Base-by-base conservation (phyloP, 257 asterid genomes). In the Nicotiana benthamiana region DNA sequence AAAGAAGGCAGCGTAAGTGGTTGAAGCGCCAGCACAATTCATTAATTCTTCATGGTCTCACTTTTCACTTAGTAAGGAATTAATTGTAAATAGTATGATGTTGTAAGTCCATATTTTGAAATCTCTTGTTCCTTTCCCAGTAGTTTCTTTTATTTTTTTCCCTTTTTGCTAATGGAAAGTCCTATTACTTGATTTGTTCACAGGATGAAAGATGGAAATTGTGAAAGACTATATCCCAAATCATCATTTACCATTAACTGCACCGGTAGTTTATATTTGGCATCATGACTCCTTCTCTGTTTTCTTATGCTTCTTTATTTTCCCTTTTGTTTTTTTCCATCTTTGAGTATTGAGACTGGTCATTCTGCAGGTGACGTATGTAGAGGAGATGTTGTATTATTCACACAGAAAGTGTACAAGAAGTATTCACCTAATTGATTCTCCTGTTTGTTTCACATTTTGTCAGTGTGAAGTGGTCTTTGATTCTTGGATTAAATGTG, bases 371-470 rank as follows among this genome's bases (percentile, higher is more conserved):
- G 97, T 83, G 97, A 93, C 79, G 97, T 90, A 22, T 93, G 97
- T 85, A 87, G 81, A 88, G 97, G 97, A 79, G 97, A 93, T 81
- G 89, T 90, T 59, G 97, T 90, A 75, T 83, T 93, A 84, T 93
- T 91, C 89, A 85, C 78, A 68, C 97, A 93, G 86, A 93, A 87
- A 88, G 93, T 91, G 46, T 80, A 88, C 75, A 80, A 85, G 48
- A 91, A 32, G 94, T 89, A 89, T 80, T 34, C 53, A 4, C 80
- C 9, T 11, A 15, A 56, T 64, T 56, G 66, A 27, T 16, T 79
- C 65, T 40, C 10, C 72, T 16, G 16, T 77, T 75, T 84, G 36
- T 65, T 81, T 82, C 20, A 43, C 6, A 22, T 34, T 80, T 74
- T 64, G 40, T 27, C 53, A 26, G 75, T 70, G 26, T 81, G 43